These are phyloP conservation scores for Trichosporon sp. DNA, from an alignment of 1,284 basidiomycete genomes.

Conservation along the genomic window DNA sequence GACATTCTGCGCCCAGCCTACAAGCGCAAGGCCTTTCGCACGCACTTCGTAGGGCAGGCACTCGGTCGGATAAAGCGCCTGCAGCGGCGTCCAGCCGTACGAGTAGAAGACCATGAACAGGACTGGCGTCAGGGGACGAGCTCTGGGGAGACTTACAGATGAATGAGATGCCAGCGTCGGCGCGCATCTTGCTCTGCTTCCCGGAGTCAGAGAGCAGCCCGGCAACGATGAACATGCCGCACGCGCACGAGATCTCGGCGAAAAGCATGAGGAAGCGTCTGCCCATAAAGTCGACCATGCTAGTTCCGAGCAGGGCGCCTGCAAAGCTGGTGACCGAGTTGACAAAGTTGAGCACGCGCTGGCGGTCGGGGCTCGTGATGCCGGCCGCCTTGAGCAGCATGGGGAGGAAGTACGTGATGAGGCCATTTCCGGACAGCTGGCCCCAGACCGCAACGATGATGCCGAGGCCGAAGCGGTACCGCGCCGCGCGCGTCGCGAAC, in stretches of 20 bases:
- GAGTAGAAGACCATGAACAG: conserved; percentile 37
- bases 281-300: conserved; percentile 29
- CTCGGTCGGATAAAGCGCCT: conserved; percentile 58
- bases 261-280: conserved; percentile 33
- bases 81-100: conserved; percentile 59
- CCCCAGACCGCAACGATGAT: conserved; percentile 45
- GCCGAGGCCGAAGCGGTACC: conserved; percentile 56
- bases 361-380: conserved; percentile 26
- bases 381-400: conserved; percentile 29
- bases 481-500: conserved; percentile 52
- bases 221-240: conserved; percentile 32
- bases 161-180: conserved; percentile 34
- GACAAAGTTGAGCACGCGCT: conserved; percentile 34
- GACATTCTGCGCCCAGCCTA: conserved; percentile 22
- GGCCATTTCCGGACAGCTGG: conserved; percentile 33
- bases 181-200: conserved; percentile 20
- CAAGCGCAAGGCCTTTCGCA: conserved; percentile 53
- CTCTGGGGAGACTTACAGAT: conserved; percentile 18
- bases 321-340: conserved; percentile 29
- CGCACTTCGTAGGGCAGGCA: conserved; percentile 55
- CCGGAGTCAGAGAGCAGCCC: conserved; percentile 29
- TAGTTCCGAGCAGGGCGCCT: conserved; percentile 31
- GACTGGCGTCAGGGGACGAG: conserved; percentile 1
- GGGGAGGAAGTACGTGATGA: conserved; percentile 49
- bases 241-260: conserved; percentile 20